Evolutionary conservation across 805 yeast species (phyloP).

Genomic region (Yarrowia sp.): DNA sequence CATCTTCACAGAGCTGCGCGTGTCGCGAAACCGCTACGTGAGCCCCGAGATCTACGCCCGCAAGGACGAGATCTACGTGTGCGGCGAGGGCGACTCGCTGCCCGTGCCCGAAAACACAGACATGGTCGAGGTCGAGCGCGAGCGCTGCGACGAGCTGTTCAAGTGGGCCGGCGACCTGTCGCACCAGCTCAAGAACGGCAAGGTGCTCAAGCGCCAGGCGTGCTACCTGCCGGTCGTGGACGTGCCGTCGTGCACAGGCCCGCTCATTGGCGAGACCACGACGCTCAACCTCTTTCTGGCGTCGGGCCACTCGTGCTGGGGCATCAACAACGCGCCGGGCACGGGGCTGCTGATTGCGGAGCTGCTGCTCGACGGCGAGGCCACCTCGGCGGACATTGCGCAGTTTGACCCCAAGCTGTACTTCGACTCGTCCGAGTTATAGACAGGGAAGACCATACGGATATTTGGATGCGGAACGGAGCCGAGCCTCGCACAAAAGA

Average conservation of each 20-base stretch:
- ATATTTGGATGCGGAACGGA: too few species aligned
- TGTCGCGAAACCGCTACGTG: constrained; percentile 56
- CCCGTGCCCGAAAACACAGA: constrained; percentile 93
- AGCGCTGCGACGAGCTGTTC: constrained; percentile 84
- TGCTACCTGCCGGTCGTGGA: constrained; percentile 94
- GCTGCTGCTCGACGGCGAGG: constrained; percentile 77
- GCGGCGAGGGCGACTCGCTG: constrained; percentile 94
- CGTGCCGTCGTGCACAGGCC: constrained; percentile 89
- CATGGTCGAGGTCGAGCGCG: constrained; percentile 82
- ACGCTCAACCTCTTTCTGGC: constrained; percentile 76
- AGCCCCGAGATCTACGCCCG: constrained; percentile 95
- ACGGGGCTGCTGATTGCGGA: constrained; percentile 94
- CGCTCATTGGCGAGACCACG: constrained; percentile 90
- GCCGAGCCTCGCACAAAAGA: too few species aligned
- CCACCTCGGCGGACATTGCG: constrained; percentile 70
- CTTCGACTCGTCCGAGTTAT: constrained; percentile 49
- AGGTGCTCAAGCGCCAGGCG: constrained; percentile 80
- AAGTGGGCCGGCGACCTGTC: constrained; percentile 75
- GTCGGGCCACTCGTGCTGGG: constrained; percentile 98
- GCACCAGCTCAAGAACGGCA: constrained; percentile 67
- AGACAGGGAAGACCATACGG: too few species aligned
- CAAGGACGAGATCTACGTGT: constrained; percentile 91
- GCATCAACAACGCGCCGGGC: constrained; percentile 95
- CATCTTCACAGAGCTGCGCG: constrained; percentile 82
- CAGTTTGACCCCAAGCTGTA: constrained; percentile 83